Conservation (phyloP, 345 rosid species). For the Syzygium aqueum region DNA sequence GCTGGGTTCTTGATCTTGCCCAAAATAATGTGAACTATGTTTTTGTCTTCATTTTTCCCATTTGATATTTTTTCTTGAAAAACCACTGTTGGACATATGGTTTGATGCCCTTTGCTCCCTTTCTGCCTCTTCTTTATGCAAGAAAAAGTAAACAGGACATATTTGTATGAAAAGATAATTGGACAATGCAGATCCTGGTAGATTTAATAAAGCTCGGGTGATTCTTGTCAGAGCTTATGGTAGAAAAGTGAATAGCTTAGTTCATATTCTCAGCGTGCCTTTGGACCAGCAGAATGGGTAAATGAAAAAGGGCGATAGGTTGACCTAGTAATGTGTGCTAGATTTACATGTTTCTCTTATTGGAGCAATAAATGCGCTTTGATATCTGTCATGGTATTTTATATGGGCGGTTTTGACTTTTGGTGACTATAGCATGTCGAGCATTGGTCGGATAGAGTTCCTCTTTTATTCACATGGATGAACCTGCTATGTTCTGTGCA, state of each 20-base stretch:
- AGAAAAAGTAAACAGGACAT: neutral
- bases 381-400: neutral
- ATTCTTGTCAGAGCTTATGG: neutral
- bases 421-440: neutral
- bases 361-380: neutral
- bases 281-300: neutral
- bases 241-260: neutral
- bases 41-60: neutral
- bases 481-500: conserved; percentile 12
- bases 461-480: neutral
- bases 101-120: neutral
- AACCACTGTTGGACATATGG: neutral
- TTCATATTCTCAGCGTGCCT: neutral
- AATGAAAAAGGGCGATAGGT: neutral
- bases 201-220: neutral
- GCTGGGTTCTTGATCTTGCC: neutral
- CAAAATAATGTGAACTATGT: neutral
- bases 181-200: neutral
- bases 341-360: neutral
- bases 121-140: neutral
- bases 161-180: neutral
- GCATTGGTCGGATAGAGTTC: neutral
- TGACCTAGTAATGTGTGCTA: neutral
- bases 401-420: neutral
- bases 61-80: neutral